Percentiles rank a stretch among this genome's conserved stretches.
phyloP scores from a whole-genome alignment of 2,329 filamentous ascomycete species.

The Pseudocercospora cruenta region DNA sequence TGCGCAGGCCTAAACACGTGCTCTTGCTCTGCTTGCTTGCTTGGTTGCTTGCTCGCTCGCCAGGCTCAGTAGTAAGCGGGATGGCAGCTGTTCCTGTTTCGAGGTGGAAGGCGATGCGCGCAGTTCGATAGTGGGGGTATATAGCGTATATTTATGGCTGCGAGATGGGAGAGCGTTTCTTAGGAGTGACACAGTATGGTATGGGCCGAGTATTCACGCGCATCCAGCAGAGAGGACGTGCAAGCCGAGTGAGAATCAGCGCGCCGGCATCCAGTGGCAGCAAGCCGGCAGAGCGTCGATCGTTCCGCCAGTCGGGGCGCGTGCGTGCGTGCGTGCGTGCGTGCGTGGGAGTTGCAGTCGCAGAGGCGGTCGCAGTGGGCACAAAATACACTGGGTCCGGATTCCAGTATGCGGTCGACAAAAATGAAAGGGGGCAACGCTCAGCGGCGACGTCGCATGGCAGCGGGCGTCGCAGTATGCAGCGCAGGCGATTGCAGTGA shows the following conservation, averaged over 20 bases:
- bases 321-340: slow-evolving; percentile 4
- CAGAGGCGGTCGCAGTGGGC: neutral
- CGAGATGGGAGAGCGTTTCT: neutral
- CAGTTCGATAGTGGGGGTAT: neutral
- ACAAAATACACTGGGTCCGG: neutral
- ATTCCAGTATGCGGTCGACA: neutral
- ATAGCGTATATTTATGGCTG: neutral
- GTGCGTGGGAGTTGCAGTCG: neutral
- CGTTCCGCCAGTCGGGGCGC: slow-evolving; percentile 1
- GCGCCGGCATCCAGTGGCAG: slow-evolving; percentile 10
- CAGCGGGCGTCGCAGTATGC: neutral
- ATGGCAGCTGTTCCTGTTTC: neutral
- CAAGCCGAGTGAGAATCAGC: neutral
- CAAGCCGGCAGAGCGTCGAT: slow-evolving; percentile 14
- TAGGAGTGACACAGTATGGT: neutral
- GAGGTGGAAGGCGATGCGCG: slow-evolving; percentile 3
- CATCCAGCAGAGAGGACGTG: neutral
- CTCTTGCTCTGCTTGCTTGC: slow-evolving; percentile 11
- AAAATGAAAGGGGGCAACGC: neutral
- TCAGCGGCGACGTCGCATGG: slow-evolving; percentile 8
- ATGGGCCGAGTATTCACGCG: slow-evolving; percentile 3
- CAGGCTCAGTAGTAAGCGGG: neutral
- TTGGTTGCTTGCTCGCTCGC: slow-evolving; percentile 6
- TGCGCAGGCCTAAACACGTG: slow-evolving; percentile 23
- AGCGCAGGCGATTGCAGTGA: neutral